These are phyloP conservation scores for Dujonia santamariae DNA, from an alignment of 1,139 yeast species.

Conservation along the genomic window DNA sequence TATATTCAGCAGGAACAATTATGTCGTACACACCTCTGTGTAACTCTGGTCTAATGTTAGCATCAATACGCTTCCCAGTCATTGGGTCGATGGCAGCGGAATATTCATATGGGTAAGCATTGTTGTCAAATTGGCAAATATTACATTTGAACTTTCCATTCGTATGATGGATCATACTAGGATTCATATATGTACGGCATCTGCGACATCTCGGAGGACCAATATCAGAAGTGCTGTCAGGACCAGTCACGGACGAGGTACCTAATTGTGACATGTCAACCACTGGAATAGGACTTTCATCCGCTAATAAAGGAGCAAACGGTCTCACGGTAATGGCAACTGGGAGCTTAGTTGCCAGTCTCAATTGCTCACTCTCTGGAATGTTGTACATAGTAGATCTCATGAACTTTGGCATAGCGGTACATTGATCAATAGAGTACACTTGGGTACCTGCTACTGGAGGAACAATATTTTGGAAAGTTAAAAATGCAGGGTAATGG, in stretches of 20 bases:
- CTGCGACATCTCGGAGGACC: conserved; percentile 90
- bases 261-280: conserved; percentile 56
- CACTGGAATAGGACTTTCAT: conserved; percentile 62
- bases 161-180: conserved; percentile 70
- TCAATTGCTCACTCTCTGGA: conserved; percentile 71
- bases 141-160: conserved; percentile 76
- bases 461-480: conserved; percentile 75
- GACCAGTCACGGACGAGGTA: conserved; percentile 10
- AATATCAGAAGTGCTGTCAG: conserved; percentile 26
- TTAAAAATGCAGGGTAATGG: conserved; percentile 47
- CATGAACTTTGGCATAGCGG: conserved; percentile 76
- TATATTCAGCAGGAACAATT: conserved; percentile 71
- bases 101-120: conserved; percentile 68
- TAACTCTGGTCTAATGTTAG: conserved; percentile 68
- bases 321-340: conserved; percentile 80
- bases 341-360: conserved; percentile 74
- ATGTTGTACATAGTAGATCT: conserved; percentile 80
- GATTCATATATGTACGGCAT: conserved; percentile 87
- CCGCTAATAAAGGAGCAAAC: conserved; percentile 57
- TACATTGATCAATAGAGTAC: conserved; percentile 75
- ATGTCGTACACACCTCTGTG: conserved; percentile 84
- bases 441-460: conserved; percentile 79
- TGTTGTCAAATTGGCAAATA: conserved; percentile 75
- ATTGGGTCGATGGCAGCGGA: conserved; percentile 57
- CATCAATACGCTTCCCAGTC: conserved; percentile 62